Percentiles rank a stretch among this genome's conserved stretches.
Evolutionary conservation across 176 grass and related monocot species (phyloP).

Genomic region (Ensete ventricosum): DNA sequence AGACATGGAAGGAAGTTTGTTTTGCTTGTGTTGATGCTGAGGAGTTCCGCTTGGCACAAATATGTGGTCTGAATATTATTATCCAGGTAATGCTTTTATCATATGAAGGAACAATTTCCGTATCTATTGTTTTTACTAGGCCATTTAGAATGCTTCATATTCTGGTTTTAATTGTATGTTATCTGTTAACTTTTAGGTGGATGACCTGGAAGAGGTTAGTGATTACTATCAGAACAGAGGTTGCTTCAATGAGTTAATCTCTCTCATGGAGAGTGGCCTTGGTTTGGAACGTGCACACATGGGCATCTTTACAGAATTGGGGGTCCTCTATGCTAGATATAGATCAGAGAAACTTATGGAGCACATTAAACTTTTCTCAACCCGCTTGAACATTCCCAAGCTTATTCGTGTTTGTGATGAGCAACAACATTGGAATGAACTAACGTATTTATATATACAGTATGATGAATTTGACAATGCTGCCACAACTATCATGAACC

Average conservation of each 20-base stretch:
- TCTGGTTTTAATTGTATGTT: not conserved
- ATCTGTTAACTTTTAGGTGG: conserved; percentile 40
- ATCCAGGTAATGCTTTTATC: conserved; percentile 47
- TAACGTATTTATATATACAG: conserved; percentile 93
- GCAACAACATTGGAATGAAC: conserved; percentile 97
- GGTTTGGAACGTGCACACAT: conserved; percentile 84
- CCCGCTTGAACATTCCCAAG: conserved; percentile 88
- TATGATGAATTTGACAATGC: conserved; percentile 98
- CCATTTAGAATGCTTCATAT: not conserved
- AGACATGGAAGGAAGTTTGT: conserved; percentile 97
- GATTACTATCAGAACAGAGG: conserved; percentile 95
- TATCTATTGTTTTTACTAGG: not conserved
- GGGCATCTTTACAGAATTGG: conserved; percentile 96
- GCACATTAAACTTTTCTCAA: conserved; percentile 96
- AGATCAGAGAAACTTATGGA: conserved; percentile 95
- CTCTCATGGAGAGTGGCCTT: conserved; percentile 95
- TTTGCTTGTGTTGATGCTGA: conserved; percentile 98
- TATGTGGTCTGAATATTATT: conserved; percentile 94
- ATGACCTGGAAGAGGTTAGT: conserved; percentile 93
- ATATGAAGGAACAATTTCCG: not conserved
- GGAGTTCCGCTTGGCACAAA: conserved; percentile 89
- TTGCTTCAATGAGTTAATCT: conserved; percentile 92
- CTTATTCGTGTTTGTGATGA: conserved; percentile 92
- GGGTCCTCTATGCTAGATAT: conserved; percentile 93
- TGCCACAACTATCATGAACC: conserved; percentile 95